Evolutionary conservation across 2,329 filamentous ascomycete genomes (phyloP), one percentile per base, ranked within the genome.

Genomic region (Talaromyces amestolkiae): DNA sequence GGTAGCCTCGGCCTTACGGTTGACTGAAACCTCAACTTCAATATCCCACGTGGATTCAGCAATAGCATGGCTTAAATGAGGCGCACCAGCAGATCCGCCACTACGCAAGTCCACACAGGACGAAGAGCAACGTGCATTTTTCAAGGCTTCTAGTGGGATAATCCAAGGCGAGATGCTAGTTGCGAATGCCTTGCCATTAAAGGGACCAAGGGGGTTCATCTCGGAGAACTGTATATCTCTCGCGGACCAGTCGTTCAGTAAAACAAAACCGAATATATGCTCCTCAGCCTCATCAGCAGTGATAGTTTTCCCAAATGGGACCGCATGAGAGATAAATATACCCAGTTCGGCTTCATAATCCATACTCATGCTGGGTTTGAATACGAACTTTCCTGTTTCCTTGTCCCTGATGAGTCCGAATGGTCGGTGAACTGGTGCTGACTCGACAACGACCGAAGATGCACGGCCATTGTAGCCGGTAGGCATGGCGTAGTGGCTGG

Each of bases 221-320:
- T 61, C 59, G 10, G 10, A 39, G 17, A 17, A 43, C 49, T 61
- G 59, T 10, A 61, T 61, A n/a, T 61, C 59, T 17, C 59, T 33
- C 7, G 59, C 59, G 1, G 27, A 39, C 59, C 59, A 61, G 45
- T 61, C 59, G 17, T 61, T 61, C 15, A 61, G 19, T 9, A 61
- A 19, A 15, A 61, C 17, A 15, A 61, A 61, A 3, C 59, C 59
- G 13, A 61, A 61, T 11, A 61, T 61, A 27, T 61, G 24, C 11
- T 61, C 27, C 37, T 61, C 59, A 27, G 59, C 59, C 10, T 39
- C n/a, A 24, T 61, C 17, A 2, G 49, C 27, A 47, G 22, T 19
- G 15, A 53, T 39, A 11, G 59, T 43, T 22, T 53, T 24, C 4
- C 59, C 59, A 3, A 39, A 2, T n/a, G 49, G 2, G 9, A 17